Base-by-base conservation (phyloP, 1,284 basidiomycete genomes). In the Phenoliferia sp. region DNA sequence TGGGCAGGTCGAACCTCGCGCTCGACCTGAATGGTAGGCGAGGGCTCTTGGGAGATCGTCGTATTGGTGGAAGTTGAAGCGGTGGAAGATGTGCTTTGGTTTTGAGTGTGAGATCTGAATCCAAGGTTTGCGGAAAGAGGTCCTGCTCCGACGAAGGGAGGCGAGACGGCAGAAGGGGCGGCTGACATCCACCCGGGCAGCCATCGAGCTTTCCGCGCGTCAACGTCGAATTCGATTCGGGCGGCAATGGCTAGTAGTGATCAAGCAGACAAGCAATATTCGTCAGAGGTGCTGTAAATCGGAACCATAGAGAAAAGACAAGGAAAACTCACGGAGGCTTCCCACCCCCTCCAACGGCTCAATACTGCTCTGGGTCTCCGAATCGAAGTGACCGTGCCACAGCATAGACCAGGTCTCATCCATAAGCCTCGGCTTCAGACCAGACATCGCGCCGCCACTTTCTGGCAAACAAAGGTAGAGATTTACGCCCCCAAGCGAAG, bases 211-310 rank as follows among this genome's bases (percentile, higher is more conserved):
- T 70, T 67, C 12, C 55, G 61, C 1, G 62, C 48, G n/a, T 72
- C 72, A 52, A 74, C 59, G 61, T 74, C 72, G 59, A 75, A 75
- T 50, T 74, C 69, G 55, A 75, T 56, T 0, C 67, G 64, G 15
- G 67, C 72, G 26, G 70, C 74, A 34, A 75, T 68, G 4, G 74
- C 74, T 75, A 32, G 1, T 2, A 55, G 34, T 55, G 0, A 33
- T 31, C 3, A 31, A 28, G 17, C 16, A 35, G 52, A n/a, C 19
- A 31, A 52, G 5, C 48, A 44, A 12, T 12, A 44, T 12, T 44
- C 22, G 26, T 3, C 39, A 33, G 31, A n/a, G n/a, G n/a, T 15
- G 9, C n/a, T n/a, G 17, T 39, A 52, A 44, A 17, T 52, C 39
- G 55, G 31, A 3, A 0, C 28, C 54, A 59, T 17, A 3, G 2